Percentiles rank a stretch among this genome's conserved stretches.
Conservation (phyloP, 1,139 yeast genomes). For the Debaryomycetaceae sp. region DNA sequence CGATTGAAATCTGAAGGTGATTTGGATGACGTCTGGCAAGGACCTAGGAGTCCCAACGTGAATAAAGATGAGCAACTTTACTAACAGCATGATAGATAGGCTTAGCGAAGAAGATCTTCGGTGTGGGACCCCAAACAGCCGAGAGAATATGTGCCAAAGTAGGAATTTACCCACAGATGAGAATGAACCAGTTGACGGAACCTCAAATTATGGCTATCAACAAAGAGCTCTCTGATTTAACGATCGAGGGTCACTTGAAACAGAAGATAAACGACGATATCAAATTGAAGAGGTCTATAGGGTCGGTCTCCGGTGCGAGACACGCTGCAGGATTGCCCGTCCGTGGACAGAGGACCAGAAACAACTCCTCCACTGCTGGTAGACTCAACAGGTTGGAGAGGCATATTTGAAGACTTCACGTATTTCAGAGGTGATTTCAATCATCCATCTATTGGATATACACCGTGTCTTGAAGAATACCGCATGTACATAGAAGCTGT, state of each 20-base stretch:
- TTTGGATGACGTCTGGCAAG: too few species aligned
- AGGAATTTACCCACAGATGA: constrained; percentile 89
- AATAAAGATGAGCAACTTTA: neutral
- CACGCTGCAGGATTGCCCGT: constrained; percentile 90
- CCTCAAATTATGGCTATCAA: constrained; percentile 83
- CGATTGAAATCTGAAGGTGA: too few species aligned
- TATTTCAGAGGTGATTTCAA: neutral
- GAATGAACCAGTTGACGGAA: constrained; percentile 89
- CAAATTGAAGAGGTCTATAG: constrained; percentile 73
- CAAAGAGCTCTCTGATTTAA: constrained; percentile 78
- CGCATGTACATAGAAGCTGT: neutral
- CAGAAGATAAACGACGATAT: constrained; percentile 79
- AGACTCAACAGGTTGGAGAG: constrained; percentile 78
- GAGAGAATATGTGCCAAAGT: constrained; percentile 77
- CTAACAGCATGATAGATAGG: constrained; percentile 48
- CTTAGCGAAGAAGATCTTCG: constrained; percentile 77
- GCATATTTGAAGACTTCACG: constrained; percentile 7
- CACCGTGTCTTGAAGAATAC: neutral
- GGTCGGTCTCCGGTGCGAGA: constrained; percentile 85
- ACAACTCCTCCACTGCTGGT: constrained; percentile 86
- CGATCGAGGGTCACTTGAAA: constrained; percentile 82
- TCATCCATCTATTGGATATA: neutral
- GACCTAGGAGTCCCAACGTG: too few species aligned
- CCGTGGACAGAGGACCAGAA: constrained; percentile 90
- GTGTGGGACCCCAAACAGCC: constrained; percentile 77